Base-by-base conservation (phyloP, 2,329 filamentous ascomycete species). In the Fusarium dimerum region DNA sequence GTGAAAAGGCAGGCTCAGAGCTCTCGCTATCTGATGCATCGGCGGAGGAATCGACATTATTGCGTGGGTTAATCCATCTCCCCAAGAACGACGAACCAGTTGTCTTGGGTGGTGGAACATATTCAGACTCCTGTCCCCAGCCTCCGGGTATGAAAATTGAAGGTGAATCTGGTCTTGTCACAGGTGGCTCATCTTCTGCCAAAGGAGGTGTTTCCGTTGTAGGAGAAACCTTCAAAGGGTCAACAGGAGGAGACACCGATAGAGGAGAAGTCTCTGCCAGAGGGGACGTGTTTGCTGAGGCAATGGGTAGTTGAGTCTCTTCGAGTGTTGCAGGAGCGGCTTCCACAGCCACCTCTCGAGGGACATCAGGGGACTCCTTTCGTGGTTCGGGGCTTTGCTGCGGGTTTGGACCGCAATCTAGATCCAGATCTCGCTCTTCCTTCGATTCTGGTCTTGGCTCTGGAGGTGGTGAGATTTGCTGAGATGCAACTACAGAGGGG, bases 81-180 rank as follows among this genome's bases (percentile, higher is more conserved):
- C 52, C 45, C 20, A 45, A 51, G 11, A 43, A 46, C 18, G 51
- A 48, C n/a, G 47, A 42, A 18, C 46, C 36, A 30, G 60, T 36
- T 53, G 59, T 6, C 52, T 48, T 51, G 2, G 43, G 47, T 20
- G 48, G 47, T 11, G 45, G 29, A 13, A 56, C 51, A 12, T 62
- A 58, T 29, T 67, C 62, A 7, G 69, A 60, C 13, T 75, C 74
- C 1, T 73, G 71, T 47, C 74, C 77, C 81, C 81, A 84, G 6
- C 72, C 72, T 6, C 81, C 81, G 2, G 81, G 81, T 76, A 84
- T 83, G 5, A 59, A 56, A 11, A 46, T 44, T 26, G 49, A 53
- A 11, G 50, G 51, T 39, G 53, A 49, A 32, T 56, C 47, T 2
- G 49, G 44, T 34, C 54, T 46, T 18, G 45, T 34, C 17, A 36